Percentiles rank a stretch among this genome's conserved stretches.
These are phyloP conservation scores for Fusarium pseudocircinatum DNA, from an alignment of 2,329 filamentous ascomycete species.

Conservation along the genomic window DNA sequence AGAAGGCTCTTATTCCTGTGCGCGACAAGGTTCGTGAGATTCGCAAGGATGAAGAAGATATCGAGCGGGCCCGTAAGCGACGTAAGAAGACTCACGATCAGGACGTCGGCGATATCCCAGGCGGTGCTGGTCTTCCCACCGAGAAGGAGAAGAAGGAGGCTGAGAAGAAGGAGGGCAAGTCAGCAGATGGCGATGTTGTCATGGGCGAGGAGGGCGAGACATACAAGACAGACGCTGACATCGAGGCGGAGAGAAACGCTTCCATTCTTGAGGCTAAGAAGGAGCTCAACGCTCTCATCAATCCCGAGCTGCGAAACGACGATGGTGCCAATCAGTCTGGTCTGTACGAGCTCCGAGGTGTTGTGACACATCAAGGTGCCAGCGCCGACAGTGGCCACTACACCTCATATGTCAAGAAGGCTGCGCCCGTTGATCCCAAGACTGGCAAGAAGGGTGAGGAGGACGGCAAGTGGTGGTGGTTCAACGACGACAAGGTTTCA, in stretches of 20 bases:
- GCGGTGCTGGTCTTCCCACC: slow-evolving; percentile 59
- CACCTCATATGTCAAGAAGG: slow-evolving; percentile 97
- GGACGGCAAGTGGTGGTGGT: slow-evolving; percentile 99
- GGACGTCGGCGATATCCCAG: slow-evolving; percentile 56
- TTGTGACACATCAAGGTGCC: slow-evolving; percentile 96
- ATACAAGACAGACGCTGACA: slow-evolving; percentile 93
- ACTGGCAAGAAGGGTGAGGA: slow-evolving; percentile 82
- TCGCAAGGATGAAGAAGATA: slow-evolving; percentile 92
- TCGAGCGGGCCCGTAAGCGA: slow-evolving; percentile 90
- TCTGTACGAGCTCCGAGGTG: slow-evolving; percentile 91
- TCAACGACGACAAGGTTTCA: slow-evolving; percentile 97
- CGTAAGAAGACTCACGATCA: slow-evolving; percentile 74
- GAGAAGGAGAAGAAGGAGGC: slow-evolving; percentile 63
- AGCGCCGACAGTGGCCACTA: slow-evolving; percentile 98
- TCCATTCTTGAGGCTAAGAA: slow-evolving; percentile 84
- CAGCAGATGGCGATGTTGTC: slow-evolving; percentile 71
- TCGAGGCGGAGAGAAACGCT: slow-evolving; percentile 84
- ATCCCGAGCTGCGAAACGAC: slow-evolving; percentile 78
- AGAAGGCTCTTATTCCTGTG: slow-evolving; percentile 85
- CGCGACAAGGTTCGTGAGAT: slow-evolving; percentile 96
- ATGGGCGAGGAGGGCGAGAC: slow-evolving; percentile 69
- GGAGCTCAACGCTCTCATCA: slow-evolving; percentile 82
- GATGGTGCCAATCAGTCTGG: slow-evolving; percentile 91
- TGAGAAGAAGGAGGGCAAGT: slow-evolving; percentile 59
- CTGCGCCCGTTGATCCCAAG: slow-evolving; percentile 74